Base-by-base conservation (phyloP, 768 basidiomycete genomes). In the Guyanaporus albipodus region DNA sequence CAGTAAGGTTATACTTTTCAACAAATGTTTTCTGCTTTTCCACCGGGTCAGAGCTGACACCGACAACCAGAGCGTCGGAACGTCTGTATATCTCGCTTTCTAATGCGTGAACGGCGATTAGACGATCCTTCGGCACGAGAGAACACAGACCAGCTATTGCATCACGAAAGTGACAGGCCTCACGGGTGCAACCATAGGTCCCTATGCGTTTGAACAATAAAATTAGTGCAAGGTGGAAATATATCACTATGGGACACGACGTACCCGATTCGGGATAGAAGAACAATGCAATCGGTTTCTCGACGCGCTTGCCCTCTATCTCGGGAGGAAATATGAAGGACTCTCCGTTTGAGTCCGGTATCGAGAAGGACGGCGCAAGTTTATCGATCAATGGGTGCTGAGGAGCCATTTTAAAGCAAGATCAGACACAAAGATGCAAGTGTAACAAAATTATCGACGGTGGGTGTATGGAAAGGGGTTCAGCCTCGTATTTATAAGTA, bases 121-220 rank as follows among this genome's bases (percentile, higher is more conserved):
- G 32, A 3, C 4, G 33, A 48, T 32, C 14, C 38, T 29, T 50
- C 36, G 27, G 17, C 37, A 31, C 17, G 41, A 38, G 37, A 44
- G 5, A 19, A 23, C 4, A 61, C 77, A 46, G 47, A 85, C 85
- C 79, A 28, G 71, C 77, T 34, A 87, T 67, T 4, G 87, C 87
- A 69, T 92, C 86, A 21, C 90, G 78, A 66, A 93, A 91, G 42
- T 81, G 74, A 57, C 88, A 91, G 2, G 85, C 89, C 64, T 92
- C 82, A 57, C 76, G 82, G 15, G 87, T 93, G 65, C 91, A 91
- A 6, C 85, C 88, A 41, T 71, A 82, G 2, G 87, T 79, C 6
- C 83, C 87, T 83, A 62, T 37, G 36, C 34, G 28, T 36, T 19
- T 17, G 26, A 24, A 50, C 38, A 24, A 44, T 26, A 21, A 33